Evolutionary conservation across 2,329 filamentous ascomycete species (phyloP), one percentile per base, ranked within the genome.

Genomic region (Monosporascus sp.): DNA sequence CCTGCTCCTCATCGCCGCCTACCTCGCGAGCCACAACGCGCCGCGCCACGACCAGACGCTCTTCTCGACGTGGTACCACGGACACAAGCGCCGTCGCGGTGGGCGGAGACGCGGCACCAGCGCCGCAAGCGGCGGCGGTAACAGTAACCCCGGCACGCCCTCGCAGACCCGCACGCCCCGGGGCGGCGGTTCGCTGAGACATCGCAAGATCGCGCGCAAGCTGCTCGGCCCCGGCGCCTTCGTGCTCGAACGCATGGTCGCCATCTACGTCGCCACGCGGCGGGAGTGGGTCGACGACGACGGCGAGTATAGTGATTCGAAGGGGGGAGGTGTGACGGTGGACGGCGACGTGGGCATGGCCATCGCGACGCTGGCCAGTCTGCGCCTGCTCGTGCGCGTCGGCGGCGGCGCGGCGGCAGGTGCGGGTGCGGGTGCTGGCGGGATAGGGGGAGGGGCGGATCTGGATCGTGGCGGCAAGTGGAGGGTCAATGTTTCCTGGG

Each of bases 11-110:
- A 78, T 91, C 26, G 84, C 89, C 37, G 86, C 89, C 3, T 94
- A 94, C 71, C 82, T 94, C 3, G 87, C 90, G 50, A 91, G 88
- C 1, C 90, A 90, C 76, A 94, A 92, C 67, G 82, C 87, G 16
- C 74, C 87, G 1, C 80, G 84, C n/a, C 83, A 88, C 64, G 90
- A 94, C 68, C 74, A 83, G 5, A 78, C 83, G 1, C 83, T 90
- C 64, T 94, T 94, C 75, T 90, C 88, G 61, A 90, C 88, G 14
- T 80, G 83, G 64, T 80, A 85, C 53, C 70, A 84, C 68, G 76
- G 77, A 61, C 69, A 75, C 48, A 72, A 76, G 57, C 74, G 78
- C 50, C 71, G 78, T 1, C 73, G 79, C 16, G 31, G 31, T 34
- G 31, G 31, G 31, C 31, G 31, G 31, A 14, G 31, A 34, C 56